Evolutionary conservation across 257 asterid species (phyloP), one percentile per base, ranked within the genome.

Genomic region (Euphrasia confusa): DNA sequence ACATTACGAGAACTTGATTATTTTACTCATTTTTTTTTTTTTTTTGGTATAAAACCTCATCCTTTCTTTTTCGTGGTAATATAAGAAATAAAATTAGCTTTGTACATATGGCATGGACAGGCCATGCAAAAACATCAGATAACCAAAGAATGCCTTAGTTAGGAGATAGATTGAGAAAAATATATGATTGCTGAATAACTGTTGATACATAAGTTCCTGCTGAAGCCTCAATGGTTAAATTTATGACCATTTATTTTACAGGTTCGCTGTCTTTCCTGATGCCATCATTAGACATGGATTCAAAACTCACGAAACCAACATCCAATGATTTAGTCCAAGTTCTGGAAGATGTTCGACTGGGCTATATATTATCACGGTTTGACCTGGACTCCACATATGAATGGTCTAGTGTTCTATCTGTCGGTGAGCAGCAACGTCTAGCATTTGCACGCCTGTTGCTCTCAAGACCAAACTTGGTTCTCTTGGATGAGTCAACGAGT

Each of bases 341-440:
- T 68, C 73, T 85, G 26, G 80, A 81, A 68, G 86, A 76, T 53
- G 90, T 86, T 58, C 78, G 82, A 21, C 85, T 84, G 24, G 82
- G 80, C 58, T 71, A 81, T 62, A 60, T 84, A 47, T 61, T 84
- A 69, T 64, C 83, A 58, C 84, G 84, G 30, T 75, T 78, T 67
- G 75, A 70, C 67, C 74, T 86, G 61, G 95, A 86, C 72, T 69
- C 76, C 17, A 71, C 68, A 12, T 61, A 70, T 49, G 95, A 86
- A 42, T 86, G 95, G 95, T 77, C 95, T 44, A 86, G 79, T 67
- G 86, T 83, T 68, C 90, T 86, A 35, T 86, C 95, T 45, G 77
- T 86, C 61, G 95, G 90, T 7, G 95, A 86, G 80, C 95, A 86
- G 71, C 94, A 85, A 44, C 86, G 94, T 4, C 80, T 86, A 62